Base-by-base conservation (phyloP, 768 basidiomycete genomes). In the Scleroderma citrinum region DNA sequence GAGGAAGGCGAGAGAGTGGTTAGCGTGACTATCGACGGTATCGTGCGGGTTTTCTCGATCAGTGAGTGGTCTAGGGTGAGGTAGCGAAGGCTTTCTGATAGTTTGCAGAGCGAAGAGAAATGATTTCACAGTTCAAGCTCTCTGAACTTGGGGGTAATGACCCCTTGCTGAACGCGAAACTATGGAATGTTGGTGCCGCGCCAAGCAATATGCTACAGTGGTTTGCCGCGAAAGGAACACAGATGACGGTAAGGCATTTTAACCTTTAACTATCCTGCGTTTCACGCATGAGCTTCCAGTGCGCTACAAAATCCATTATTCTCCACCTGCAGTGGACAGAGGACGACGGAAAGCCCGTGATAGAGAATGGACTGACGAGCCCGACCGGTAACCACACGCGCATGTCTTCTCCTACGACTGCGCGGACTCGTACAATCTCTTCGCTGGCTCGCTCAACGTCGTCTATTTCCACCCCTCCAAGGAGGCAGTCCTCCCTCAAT, bases 151-250 rank as follows among this genome's bases (percentile, higher is more conserved):
- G 82, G 17, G 80, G 69, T 0, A 68, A 77, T 0, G 85, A 92
- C 63, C 82, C 85, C 16, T 70, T 78, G 20, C 59, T 88, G 56
- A 82, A 76, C 52, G 67, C 80, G 1, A 87, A 82, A 58, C 61
- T 94, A 48, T 78, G 80, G 57, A 82, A 89, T 55, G 84, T 94
- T 8, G 92, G 92, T 1, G 63, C 77, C 20, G 87, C 88, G 0
- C 81, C 88, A 24, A 86, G 92, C 59, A 91, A 90, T 63, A 90
- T 89, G 89, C 72, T 92, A 11, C 90, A 92, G 79, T 92, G 90
- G 90, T 92, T 93, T 62, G 90, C 90, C 6, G 89, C 91, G 1
- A 89, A 92, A 56, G 91, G 90, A 1, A 79, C 82, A 5, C 87
- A 89, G 60, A 92, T 93, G 85, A 93, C 92, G 24, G 91, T 91